A percentile compares a stretch with the other conserved stretches of the same genome.
Evolutionary conservation across 2,329 filamentous ascomycete genomes (phyloP).

Genomic region (Aspergillus bombycis): DNA sequence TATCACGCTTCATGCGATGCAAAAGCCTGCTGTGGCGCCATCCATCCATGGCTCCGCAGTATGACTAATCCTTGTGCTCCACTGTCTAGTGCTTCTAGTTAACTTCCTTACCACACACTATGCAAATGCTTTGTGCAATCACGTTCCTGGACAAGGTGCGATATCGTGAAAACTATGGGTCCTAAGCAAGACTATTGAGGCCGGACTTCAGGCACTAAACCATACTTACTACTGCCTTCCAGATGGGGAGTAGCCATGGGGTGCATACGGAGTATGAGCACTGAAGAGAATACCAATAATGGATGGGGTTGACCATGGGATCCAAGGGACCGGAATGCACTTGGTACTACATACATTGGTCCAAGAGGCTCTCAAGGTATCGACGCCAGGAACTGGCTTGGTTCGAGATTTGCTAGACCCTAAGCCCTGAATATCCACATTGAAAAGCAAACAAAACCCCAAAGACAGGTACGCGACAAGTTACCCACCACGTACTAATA

Average conservation of each 20-base stretch:
- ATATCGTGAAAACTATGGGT: slow-evolving; percentile 4
- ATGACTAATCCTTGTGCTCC: slow-evolving; percentile 17
- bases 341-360: background rate
- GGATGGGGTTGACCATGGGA: background rate
- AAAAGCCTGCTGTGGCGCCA: background rate
- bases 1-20: background rate
- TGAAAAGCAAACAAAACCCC: background rate
- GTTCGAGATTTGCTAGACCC: background rate
- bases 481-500: too few relatives aligned
- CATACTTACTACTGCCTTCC: background rate
- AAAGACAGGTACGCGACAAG: too few relatives aligned
- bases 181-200: background rate
- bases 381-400: background rate
- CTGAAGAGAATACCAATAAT: background rate
- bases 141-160: background rate
- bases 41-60: slow-evolving; percentile 22
- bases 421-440: background rate
- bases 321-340: background rate
- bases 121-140: slow-evolving; percentile 1
- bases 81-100: slow-evolving; percentile 34
- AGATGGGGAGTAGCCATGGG: background rate
- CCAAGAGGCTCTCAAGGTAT: background rate
- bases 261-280: background rate
- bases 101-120: slow-evolving; percentile 24
- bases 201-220: background rate